Evolutionary conservation across 2,329 filamentous ascomycete genomes (phyloP).

Genomic region (Xylariales sp.): DNA sequence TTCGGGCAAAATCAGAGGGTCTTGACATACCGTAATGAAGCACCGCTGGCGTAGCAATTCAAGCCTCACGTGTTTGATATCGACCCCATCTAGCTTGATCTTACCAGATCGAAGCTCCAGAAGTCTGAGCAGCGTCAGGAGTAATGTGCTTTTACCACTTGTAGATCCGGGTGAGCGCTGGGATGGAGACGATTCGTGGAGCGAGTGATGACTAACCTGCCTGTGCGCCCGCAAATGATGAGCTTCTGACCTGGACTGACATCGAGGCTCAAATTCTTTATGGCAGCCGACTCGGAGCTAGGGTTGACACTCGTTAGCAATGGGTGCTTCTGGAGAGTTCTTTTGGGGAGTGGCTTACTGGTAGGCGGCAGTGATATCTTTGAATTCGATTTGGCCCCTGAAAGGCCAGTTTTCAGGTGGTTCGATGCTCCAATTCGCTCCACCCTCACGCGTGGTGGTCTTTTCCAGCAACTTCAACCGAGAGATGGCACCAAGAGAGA

Average conservation of each 20-base stretch:
- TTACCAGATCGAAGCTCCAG: conserved; percentile 21
- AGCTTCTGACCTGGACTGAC: conserved; percentile 40
- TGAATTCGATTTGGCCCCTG: conserved; percentile 21
- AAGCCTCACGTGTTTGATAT: conserved; percentile 18
- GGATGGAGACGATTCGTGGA: neutral
- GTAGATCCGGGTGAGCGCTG: neutral
- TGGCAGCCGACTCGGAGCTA: conserved; percentile 15
- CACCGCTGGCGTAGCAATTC: conserved; percentile 20
- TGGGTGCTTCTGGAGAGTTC: neutral
- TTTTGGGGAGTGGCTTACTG: conserved; percentile 13
- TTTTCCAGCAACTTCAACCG: conserved; percentile 26
- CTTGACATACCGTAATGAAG: conserved; percentile 29
- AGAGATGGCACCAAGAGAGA: conserved; percentile 31
- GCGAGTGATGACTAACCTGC: conserved; percentile 28
- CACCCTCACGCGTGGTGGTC: conserved; percentile 17
- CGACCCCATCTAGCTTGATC: conserved; percentile 25
- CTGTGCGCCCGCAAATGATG: conserved; percentile 50
- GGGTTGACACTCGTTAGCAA: conserved; percentile 8
- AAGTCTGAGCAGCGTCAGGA: conserved; percentile 17
- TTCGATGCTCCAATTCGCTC: neutral
- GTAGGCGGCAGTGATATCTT: conserved; percentile 25
- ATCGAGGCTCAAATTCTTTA: conserved; percentile 21
- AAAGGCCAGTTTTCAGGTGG: conserved; percentile 23
- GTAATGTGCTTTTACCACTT: conserved; percentile 34
- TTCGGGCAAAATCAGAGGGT: conserved; percentile 19